These are phyloP conservation scores for Ilex aquifolium DNA, from an alignment of 257 asterid species.

Conservation along the genomic window DNA sequence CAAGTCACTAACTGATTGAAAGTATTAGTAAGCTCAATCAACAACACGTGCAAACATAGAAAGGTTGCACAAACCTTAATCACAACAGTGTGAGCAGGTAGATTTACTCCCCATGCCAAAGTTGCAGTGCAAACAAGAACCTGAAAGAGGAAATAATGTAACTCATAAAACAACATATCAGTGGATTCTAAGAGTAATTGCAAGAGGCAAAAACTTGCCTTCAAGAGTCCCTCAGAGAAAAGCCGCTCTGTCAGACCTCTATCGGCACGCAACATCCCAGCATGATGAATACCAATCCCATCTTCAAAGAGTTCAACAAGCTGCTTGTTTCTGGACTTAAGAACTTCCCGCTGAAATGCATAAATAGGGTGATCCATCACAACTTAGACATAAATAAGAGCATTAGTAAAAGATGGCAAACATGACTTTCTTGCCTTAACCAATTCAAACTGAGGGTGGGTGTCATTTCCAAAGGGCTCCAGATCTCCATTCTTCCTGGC, in stretches of 20 bases:
- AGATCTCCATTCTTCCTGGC: constrained; percentile 48
- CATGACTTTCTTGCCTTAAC: constrained; percentile 59
- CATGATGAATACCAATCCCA: constrained; percentile 96
- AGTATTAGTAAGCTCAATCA: constrained; percentile 8
- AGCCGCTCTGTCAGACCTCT: constrained; percentile 93
- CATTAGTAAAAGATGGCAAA: background rate
- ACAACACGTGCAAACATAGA: constrained; percentile 9
- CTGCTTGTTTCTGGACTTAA: constrained; percentile 91
- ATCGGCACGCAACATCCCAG: constrained; percentile 96
- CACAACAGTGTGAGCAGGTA: constrained; percentile 99
- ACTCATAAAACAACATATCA: constrained; percentile 15
- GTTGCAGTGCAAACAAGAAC: constrained; percentile 99
- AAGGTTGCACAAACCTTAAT: constrained; percentile 67
- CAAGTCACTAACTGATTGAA: too few relatives aligned
- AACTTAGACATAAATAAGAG: background rate
- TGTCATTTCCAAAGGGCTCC: constrained; percentile 60
- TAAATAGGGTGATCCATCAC: constrained; percentile 16
- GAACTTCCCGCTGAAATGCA: constrained; percentile 72
- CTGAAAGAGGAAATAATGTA: constrained; percentile 30
- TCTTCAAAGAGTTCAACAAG: constrained; percentile 76
- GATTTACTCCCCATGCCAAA: constrained; percentile 99
- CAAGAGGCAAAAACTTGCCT: constrained; percentile 32
- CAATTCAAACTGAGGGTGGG: constrained; percentile 83
- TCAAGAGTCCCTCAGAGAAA: constrained; percentile 90
- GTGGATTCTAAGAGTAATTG: too few relatives aligned